Conservation (phyloP, 2,329 filamentous ascomycete species). For the Sporothrix phasma region DNA sequence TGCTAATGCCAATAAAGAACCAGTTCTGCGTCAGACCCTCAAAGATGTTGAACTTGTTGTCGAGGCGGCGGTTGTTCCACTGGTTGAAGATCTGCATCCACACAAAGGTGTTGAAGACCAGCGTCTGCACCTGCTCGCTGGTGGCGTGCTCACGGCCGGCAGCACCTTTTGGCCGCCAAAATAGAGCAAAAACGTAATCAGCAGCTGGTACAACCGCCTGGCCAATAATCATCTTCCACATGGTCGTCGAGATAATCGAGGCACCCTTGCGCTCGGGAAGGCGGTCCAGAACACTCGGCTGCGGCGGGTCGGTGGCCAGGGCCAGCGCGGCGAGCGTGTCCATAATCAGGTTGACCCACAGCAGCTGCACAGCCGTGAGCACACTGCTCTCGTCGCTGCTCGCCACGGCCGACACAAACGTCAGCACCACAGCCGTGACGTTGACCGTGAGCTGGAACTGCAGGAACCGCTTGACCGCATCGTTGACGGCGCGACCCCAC, state of each 20-base stretch:
- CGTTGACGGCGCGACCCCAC: constrained; percentile 70
- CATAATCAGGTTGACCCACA: constrained; percentile 98
- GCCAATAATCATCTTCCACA: constrained; percentile 99
- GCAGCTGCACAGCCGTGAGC: constrained; percentile 77
- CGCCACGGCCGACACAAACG: constrained; percentile 77
- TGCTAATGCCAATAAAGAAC: constrained; percentile 81
- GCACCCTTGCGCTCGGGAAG: constrained; percentile 53
- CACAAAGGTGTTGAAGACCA: constrained; percentile 96
- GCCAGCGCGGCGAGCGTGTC: constrained; percentile 87
- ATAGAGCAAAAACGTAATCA: constrained; percentile 69
- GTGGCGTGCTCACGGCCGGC: constrained; percentile 33
- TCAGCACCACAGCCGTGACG: constrained; percentile 78
- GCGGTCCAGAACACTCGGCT: constrained; percentile 67
- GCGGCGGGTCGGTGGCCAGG: constrained; percentile 82
- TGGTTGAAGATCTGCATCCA: constrained; percentile 99
- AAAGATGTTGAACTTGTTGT: constrained; percentile 93
- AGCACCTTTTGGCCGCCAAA: constrained; percentile 34
- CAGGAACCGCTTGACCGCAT: constrained; percentile 67
- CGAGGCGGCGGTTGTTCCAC: constrained; percentile 89
- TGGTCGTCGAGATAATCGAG: constrained; percentile 69
- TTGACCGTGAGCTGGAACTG: constrained; percentile 80
- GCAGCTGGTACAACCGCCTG: constrained; percentile 84
- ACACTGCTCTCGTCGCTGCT: constrained; percentile 61
- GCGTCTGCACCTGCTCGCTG: constrained; percentile 52
- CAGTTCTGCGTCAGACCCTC: constrained; percentile 76